A percentile compares a stretch with the other conserved stretches of the same genome.
Evolutionary conservation across 441 rosid species (phyloP).

Genomic region (Croton setiger): DNA sequence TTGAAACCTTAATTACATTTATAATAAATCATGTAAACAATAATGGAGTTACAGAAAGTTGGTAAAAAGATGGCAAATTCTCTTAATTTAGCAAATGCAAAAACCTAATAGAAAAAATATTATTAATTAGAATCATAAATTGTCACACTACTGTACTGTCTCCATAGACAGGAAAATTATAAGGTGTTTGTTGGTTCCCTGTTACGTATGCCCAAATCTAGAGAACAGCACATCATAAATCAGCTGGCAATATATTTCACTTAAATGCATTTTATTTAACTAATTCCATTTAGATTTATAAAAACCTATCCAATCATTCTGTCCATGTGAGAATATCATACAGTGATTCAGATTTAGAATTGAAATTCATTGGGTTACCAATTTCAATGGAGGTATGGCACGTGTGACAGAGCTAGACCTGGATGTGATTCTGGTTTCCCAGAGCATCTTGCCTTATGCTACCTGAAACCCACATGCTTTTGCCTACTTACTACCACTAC

Average conservation of each 20-base stretch:
- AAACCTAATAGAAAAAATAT: not conserved
- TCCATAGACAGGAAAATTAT: not conserved
- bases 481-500: not conserved
- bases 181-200: constrained; percentile 13
- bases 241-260: not conserved
- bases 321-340: constrained; percentile 23
- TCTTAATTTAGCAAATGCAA: not conserved
- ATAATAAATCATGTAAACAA: too few relatives aligned
- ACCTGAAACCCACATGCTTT: constrained; percentile 21
- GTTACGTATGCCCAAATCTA: constrained; percentile 7
- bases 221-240: not conserved
- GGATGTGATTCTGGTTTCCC: not conserved
- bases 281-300: not conserved
- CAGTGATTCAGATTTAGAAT: constrained; percentile 8
- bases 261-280: not conserved
- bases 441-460: constrained; percentile 18
- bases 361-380: not conserved
- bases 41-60: not conserved
- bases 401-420: not conserved
- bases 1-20: too few relatives aligned
- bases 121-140: not conserved
- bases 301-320: not conserved
- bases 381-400: constrained; percentile 10
- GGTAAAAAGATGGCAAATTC: not conserved
- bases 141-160: constrained; percentile 4